These are phyloP conservation scores for Ceratobasidium sp. DNA, from an alignment of 1,284 basidiomycete genomes.

Conservation along the genomic window DNA sequence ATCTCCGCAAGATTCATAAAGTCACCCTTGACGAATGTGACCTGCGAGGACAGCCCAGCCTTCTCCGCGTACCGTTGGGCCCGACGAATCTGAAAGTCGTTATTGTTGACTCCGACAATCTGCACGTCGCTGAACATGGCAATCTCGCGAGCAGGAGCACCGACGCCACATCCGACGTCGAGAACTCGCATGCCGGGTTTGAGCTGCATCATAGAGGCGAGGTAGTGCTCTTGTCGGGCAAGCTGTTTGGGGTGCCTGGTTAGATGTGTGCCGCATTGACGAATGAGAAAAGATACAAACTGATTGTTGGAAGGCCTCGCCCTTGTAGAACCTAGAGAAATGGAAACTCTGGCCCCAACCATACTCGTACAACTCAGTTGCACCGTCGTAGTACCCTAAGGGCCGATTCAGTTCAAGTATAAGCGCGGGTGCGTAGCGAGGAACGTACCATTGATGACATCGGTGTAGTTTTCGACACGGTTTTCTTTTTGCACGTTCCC, in stretches of 20 bases:
- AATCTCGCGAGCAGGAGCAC: slow-evolving; percentile 96
- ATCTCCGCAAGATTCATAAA: slow-evolving; percentile 95
- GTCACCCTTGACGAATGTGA: slow-evolving; percentile 90
- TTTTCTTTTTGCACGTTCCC: slow-evolving; percentile 75
- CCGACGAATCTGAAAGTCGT: slow-evolving; percentile 92
- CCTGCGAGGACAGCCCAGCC: slow-evolving; percentile 82
- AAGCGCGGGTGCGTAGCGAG: no score
- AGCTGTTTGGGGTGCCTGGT: slow-evolving; percentile 65
- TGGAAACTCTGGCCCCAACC: slow-evolving; percentile 96
- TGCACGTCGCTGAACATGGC: slow-evolving; percentile 89
- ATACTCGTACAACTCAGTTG: slow-evolving; percentile 97
- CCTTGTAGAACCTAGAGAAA: slow-evolving; percentile 98
- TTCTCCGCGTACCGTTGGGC: slow-evolving; percentile 87
- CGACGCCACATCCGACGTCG: slow-evolving; percentile 98
- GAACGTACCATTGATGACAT: slow-evolving; percentile 81
- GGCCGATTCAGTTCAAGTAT: background rate
- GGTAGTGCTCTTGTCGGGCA: slow-evolving; percentile 98
- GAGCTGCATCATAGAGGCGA: slow-evolving; percentile 85
- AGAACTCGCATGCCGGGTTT: slow-evolving; percentile 94
- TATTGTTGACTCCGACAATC: slow-evolving; percentile 96
- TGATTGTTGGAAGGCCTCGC: slow-evolving; percentile 85
- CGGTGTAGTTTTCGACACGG: slow-evolving; percentile 87
- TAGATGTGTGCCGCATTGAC: background rate
- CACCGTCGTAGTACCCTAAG: slow-evolving; percentile 94
- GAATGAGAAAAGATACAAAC: slow-evolving; percentile 55